Conservation (phyloP, 768 basidiomycete species). For the Trichaptum fuscoviolaceum region DNA sequence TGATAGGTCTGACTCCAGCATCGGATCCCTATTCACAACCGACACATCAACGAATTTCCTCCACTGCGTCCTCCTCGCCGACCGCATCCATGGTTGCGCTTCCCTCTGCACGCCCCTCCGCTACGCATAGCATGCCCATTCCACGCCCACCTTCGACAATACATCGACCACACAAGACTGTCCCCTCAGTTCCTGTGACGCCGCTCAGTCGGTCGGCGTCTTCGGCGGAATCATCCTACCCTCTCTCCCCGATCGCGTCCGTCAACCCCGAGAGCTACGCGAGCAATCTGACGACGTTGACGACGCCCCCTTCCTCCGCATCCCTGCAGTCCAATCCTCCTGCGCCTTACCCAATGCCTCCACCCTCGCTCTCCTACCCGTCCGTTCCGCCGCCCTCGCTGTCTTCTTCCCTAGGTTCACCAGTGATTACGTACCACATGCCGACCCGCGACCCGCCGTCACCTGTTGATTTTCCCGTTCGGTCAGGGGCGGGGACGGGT, state of each 20-base stretch:
- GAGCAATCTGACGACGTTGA: constrained; percentile 58
- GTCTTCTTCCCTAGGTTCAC: constrained; percentile 74
- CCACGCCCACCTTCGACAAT: constrained; percentile 65
- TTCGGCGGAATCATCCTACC: constrained; percentile 60
- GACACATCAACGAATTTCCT: constrained; percentile 52
- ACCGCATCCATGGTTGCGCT: constrained; percentile 18
- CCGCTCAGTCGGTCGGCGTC: constrained; percentile 64
- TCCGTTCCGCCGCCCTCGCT: constrained; percentile 80
- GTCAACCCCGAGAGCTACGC: constrained; percentile 50
- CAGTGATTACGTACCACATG: constrained; percentile 42
- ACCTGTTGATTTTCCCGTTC: constrained; percentile 35
- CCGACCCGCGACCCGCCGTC: constrained; percentile 46
- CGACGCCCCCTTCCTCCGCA: constrained; percentile 68
- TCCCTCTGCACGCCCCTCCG: constrained; percentile 22
- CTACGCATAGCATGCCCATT: constrained; percentile 61
- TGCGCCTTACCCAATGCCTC: constrained; percentile 26
- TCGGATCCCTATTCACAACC: constrained; percentile 68
- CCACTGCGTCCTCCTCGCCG: constrained; percentile 31
- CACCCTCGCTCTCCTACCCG: constrained; percentile 59
- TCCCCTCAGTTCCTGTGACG: constrained; percentile 48
- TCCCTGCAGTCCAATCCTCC: constrained; percentile 42
- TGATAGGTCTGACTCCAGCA: constrained; percentile 60
- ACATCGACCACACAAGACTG: constrained; percentile 44
- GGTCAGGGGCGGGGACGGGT: too few relatives aligned
- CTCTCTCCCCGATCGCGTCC: constrained; percentile 56